Evolutionary conservation across 805 yeast species (phyloP), one percentile per base, ranked within the genome.

Genomic region (Ogataea dorogensis): DNA sequence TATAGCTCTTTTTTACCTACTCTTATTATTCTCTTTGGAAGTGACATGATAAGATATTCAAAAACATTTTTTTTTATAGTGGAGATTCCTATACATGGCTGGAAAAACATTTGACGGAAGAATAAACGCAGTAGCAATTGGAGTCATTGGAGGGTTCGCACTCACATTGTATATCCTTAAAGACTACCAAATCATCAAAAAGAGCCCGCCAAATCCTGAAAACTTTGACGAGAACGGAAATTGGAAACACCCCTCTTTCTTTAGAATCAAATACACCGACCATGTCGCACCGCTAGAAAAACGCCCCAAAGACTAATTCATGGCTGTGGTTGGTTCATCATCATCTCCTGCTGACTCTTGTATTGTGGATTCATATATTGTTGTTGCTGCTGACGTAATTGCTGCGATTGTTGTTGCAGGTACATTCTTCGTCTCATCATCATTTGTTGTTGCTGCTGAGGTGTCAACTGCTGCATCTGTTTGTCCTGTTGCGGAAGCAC

Each of bases 1-100:
- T 12, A 10, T 17, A 6, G 10, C 7, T 19, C 4, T 2, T 8
- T 10, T 10, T n/a, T 12, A 58, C 80, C 40, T 61, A 79, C 85
- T 57, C 89, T 88, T 49, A 91, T 86, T 49, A 91, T 91, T 68
- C 98, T 78, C 65, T 87, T 91, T 28, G 97, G 95, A 56, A 89
- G 67, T 4, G 79, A 75, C 79, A 75, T 75, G 23, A 15, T 36
- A 20, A 35, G 38, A 25, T 20, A 18, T 19, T 13, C 7, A 24
- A 23, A 15, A 6, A 19, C 8, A 27, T 26, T 20, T 25, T 35
- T 28, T 25, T 36, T 12, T 12, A 14, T 25, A 24, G 32, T 24
- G 33, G 33, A 35, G 38, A 18, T 35, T 18, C 16, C n/a, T 17
- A 16, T 20, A 27, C 13, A 31, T 38, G 40, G 38, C 30, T 18